Evolutionary conservation across 768 basidiomycete species (phyloP), one percentile per base, ranked within the genome.

Genomic region (Amanita molliuscula): DNA sequence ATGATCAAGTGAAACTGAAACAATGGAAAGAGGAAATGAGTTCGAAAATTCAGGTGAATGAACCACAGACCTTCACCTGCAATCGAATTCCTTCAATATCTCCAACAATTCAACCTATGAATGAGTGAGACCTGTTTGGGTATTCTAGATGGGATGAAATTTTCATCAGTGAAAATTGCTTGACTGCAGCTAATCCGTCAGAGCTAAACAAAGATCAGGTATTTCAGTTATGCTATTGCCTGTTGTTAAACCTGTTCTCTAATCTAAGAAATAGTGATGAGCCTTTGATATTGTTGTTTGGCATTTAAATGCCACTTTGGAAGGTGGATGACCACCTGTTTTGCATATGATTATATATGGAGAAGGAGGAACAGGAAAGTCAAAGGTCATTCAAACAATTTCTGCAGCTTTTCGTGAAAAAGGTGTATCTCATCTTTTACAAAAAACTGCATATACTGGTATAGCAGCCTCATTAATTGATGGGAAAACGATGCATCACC

Each of bases 261-360:
- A 9, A 18, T 11, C 68, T n/a, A n/a, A n/a, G n/a, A n/a, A 18
- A 15, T 68, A 70, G 52, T 18, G 43, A 5, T 51, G 63, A 0
- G 68, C 68, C 6, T 67, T 61, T 50, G 59, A 65, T 43, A 64
- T 71, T 10, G 53, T 73, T 1, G 43, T 29, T 1, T 44, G 55
- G 25, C 70, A 72, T 52, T 10, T 67, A 0, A n/a, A 56, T 0
- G 33, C 58, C 3, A 61, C 59, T 1, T n/a, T 69, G 9, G 15
- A 15, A 0, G 59, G 62, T 0, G 2, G 34, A 0, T 9, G 48
- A 1, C 61, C 56, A 5, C 53, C 52, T 1, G 69, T 60, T 8
- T 52, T 72, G 1, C 57, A 56, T 0, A 71, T 71, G 71, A 51
- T 64, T 2, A 54, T 72, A 0, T 56, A 56, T 6, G 69, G 71